A percentile compares a stretch with the other conserved stretches of the same genome.
Conservation (phyloP, 345 rosid genomes). For the Passiflora organensis region DNA sequence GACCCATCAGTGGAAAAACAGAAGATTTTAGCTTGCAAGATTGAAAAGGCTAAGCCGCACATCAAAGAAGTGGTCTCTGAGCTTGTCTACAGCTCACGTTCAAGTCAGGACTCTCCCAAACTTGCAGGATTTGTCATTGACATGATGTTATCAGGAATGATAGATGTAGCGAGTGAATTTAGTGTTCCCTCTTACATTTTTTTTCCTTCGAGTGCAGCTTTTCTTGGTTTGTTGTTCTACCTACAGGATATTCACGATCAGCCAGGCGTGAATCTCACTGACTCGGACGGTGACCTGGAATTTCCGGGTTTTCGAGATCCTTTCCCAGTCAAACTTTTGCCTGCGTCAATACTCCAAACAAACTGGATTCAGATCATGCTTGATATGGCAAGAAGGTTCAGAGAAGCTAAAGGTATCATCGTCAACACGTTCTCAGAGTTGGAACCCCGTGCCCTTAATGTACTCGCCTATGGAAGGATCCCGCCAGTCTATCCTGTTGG, state of each 20-base stretch:
- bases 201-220: too few species aligned
- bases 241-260: too few species aligned
- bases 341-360: too few species aligned
- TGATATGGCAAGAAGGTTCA: too few species aligned
- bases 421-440: neutral
- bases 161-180: too few species aligned
- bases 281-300: neutral
- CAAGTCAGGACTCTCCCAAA: neutral
- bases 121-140: too few species aligned
- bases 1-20: neutral
- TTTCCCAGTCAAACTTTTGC: too few species aligned
- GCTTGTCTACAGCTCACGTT: neutral
- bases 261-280: neutral
- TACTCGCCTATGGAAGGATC: neutral
- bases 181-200: too few species aligned
- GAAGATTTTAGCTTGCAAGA: too few species aligned
- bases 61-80: neutral
- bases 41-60: neutral
- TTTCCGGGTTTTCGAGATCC: too few species aligned
- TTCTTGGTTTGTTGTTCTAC: too few species aligned
- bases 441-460: neutral
- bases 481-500: neutral
- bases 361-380: too few species aligned
- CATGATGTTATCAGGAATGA: neutral
- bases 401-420: neutral